Conservation (phyloP, 352 stramenopile genomes). For the Globisporangium megalacanthum region DNA sequence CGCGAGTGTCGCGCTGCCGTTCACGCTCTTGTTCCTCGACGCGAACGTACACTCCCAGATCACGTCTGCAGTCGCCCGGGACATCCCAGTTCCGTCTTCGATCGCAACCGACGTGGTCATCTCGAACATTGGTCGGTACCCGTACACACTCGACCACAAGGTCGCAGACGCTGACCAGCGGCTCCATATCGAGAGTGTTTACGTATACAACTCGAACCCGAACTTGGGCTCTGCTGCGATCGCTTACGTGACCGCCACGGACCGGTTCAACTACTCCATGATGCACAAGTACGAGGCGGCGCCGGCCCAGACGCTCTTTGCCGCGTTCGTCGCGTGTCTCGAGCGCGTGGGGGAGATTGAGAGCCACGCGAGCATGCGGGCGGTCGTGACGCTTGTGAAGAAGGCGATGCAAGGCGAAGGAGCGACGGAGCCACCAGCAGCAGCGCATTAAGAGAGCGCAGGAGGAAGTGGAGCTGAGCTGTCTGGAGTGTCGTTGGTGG, state of each 20-base stretch:
- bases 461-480: too few relatives aligned
- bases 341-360: not conserved
- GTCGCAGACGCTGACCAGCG: not conserved
- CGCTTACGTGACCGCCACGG: constrained; percentile 10
- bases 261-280: constrained; percentile 10
- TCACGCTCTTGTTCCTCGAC: constrained; percentile 2
- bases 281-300: constrained; percentile 10
- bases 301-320: not conserved
- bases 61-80: not conserved
- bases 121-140: constrained; percentile 13
- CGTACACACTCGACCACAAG: not conserved
- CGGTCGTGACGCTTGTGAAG: not conserved
- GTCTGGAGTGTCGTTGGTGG: too few relatives aligned
- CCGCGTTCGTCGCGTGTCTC: constrained; percentile 1
- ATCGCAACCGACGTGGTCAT: constrained; percentile 2
- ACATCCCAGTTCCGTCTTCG: not conserved
- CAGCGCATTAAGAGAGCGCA: too few relatives aligned
- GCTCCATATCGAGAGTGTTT: constrained; percentile 3
- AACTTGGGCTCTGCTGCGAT: constrained; percentile 3
- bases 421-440: too few relatives aligned
- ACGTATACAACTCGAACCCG: constrained; percentile 8
- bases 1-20: constrained; percentile 1
- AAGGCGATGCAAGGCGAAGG: not conserved
- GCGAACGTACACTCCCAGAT: not conserved
- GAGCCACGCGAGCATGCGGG: not conserved